Evolutionary conservation across 2,329 filamentous ascomycete species (phyloP).

Genomic region (Penicillium sp.): DNA sequence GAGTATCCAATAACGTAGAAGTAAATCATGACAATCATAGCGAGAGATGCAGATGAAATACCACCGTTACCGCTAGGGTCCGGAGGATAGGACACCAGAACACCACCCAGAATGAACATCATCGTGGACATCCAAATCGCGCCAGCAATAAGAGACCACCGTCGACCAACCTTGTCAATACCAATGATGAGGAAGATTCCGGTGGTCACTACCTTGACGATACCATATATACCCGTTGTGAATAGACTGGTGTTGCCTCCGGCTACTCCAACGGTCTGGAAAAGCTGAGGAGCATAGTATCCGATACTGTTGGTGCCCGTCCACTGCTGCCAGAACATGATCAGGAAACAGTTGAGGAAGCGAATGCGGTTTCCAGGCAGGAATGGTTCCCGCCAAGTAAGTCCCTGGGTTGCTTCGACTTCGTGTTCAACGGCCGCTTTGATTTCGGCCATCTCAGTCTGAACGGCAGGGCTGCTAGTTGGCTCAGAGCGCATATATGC

Average conservation of each 20-base stretch:
- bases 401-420: slow-evolving; percentile 57
- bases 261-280: slow-evolving; percentile 70
- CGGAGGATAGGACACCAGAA: slow-evolving; percentile 31
- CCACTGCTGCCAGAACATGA: slow-evolving; percentile 73
- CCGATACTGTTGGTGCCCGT: slow-evolving; percentile 90
- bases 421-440: slow-evolving; percentile 77
- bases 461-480: slow-evolving; percentile 68
- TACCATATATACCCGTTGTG: slow-evolving; percentile 49
- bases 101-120: slow-evolving; percentile 80
- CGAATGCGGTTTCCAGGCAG: slow-evolving; percentile 59
- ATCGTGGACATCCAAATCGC: slow-evolving; percentile 78
- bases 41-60: not conserved
- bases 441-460: slow-evolving; percentile 78
- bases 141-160: slow-evolving; percentile 73
- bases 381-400: slow-evolving; percentile 62
- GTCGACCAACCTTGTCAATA: slow-evolving; percentile 80
- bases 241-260: slow-evolving; percentile 81
- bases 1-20: slow-evolving; percentile 40
- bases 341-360: slow-evolving; percentile 67
- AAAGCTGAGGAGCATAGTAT: not conserved
- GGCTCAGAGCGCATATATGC: slow-evolving; percentile 71
- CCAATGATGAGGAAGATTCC: slow-evolving; percentile 77
- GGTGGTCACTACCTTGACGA: slow-evolving; percentile 83
- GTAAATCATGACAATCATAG: slow-evolving; percentile 39
- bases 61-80: not conserved